Percentiles rank a stretch among this genome's conserved stretches.
These are phyloP conservation scores for Volvariella surrecta DNA, from an alignment of 1,284 basidiomycete species.

Conservation along the genomic window DNA sequence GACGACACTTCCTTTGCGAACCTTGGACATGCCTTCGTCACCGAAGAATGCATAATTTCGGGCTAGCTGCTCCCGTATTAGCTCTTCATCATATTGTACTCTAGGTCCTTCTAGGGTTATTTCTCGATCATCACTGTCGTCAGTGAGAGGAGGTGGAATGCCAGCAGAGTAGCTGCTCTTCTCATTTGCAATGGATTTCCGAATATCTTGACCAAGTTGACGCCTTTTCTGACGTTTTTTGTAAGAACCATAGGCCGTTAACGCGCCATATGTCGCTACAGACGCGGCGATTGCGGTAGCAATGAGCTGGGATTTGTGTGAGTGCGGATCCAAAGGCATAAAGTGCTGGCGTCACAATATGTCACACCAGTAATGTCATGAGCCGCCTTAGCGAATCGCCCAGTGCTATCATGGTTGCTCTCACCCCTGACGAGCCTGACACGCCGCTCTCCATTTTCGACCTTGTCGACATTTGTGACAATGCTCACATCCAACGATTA, in stretches of 20 bases:
- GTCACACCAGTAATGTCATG: neutral
- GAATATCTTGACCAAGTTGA: conserved; percentile 36
- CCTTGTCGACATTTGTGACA: conserved; percentile 55
- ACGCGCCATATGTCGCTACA: conserved; percentile 42
- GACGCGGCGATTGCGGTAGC: conserved; percentile 58
- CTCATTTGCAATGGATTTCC: conserved; percentile 38
- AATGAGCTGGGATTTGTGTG: conserved; percentile 44
- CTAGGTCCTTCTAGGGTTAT: conserved; percentile 4
- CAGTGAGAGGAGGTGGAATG: conserved; percentile 3
- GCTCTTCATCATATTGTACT: conserved; percentile 57
- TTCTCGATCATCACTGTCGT: conserved; percentile 4
- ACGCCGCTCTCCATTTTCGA: conserved; percentile 39
- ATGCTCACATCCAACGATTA: conserved; percentile 36
- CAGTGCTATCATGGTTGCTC: neutral
- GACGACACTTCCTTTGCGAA: conserved; percentile 75
- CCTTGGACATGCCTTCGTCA: conserved; percentile 78
- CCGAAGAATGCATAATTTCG: conserved; percentile 95
- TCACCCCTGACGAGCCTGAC: neutral
- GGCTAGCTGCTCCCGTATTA: conserved; percentile 82
- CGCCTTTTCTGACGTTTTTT: conserved; percentile 38
- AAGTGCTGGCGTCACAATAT: neutral
- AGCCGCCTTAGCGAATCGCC: neutral
- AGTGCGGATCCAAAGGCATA: conserved; percentile 18
- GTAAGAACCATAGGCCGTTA: conserved; percentile 50
- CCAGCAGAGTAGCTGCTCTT: conserved; percentile 10